Evolutionary conservation across 768 basidiomycete genomes (phyloP), one percentile per base, ranked within the genome.

Genomic region (Porphyrellus cyaneotinctus): DNA sequence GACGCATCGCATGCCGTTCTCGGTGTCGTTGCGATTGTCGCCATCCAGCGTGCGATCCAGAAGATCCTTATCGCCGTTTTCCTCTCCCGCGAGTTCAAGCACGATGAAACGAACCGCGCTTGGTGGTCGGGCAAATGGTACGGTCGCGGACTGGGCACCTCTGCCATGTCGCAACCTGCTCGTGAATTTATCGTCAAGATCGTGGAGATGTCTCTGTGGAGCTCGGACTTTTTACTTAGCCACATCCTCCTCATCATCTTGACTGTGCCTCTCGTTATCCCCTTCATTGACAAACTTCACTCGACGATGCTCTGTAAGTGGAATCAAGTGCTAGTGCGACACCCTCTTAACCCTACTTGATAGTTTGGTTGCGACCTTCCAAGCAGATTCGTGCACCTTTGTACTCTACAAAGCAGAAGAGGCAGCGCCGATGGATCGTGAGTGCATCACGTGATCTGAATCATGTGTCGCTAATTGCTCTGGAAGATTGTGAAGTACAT

Each of bases 91-190:
- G 97, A 99, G 72, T 95, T 88, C 78, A 97, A 98, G 75, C 92
- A 97, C 67, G 97, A 99, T 66, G 94, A 97, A 75, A 95, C 91
- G 24, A 98, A 98, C 74, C 81, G 91, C 55, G 95, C 95, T 2
- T 98, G 95, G 95, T 99, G 97, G 97, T 94, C 95, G 17, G 95
- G 94, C 56, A 87, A 89, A 75, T 97, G 97, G 97, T 95, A 95
- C 66, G 94, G 95, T 43, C 81, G 93, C 53, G 91, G 92, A 26
- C 77, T 99, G 18, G 95, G 95, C 14, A 80, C 79, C n/a, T 88
- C 90, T 31, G 92, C 90, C 33, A 84, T 95, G 67, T 94, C 92
- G 28, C 97, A 98, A 68, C 94, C 95, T 30, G 93, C 91, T 51
- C 87, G 97, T 67, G 97, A 98, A 77, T 97, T 89, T 66, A 82